A percentile compares a stretch with the other conserved stretches of the same genome.
Conservation (phyloP, 495 filamentous ascomycete species). For the Rusavskia elegans region DNA sequence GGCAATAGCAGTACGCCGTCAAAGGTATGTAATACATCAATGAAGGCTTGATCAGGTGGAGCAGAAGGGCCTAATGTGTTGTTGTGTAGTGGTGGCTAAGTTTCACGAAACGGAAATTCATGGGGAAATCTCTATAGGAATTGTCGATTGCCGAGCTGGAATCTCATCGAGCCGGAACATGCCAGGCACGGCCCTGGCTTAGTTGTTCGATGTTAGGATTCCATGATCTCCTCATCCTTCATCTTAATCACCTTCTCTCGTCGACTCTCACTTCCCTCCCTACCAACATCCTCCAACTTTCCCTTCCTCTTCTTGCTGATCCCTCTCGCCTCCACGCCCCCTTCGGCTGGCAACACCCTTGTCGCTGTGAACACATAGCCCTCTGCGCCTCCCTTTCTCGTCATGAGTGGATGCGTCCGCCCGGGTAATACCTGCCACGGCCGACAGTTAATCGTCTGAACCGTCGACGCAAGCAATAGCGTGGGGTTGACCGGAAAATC, state of each 20-base stretch:
- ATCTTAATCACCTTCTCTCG: constrained; percentile 15
- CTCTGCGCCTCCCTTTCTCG: constrained; percentile 68
- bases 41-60: neutral
- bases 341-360: constrained; percentile 61
- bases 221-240: neutral
- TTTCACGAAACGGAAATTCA: constrained; percentile 97
- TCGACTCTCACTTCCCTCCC: neutral
- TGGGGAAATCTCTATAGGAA: constrained; percentile 55
- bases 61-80: too few species aligned
- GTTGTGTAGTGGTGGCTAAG: constrained; percentile 75
- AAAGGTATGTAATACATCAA: constrained; percentile 40
- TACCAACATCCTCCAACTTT: constrained; percentile 17
- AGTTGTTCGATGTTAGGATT: neutral
- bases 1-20: constrained; percentile 62
- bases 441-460: constrained; percentile 62
- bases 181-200: neutral
- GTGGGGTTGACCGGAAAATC: constrained; percentile 77
- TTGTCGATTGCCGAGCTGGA: neutral
- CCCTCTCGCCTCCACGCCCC: constrained; percentile 67
- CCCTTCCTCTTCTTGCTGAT: constrained; percentile 48
- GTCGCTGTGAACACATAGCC: constrained; percentile 80
- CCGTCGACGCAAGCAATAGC: constrained; percentile 55
- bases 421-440: constrained; percentile 85
- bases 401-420: constrained; percentile 89
- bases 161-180: neutral